These are phyloP conservation scores for Barnettozyma salicaria DNA, from an alignment of 805 yeast species.

Conservation along the genomic window DNA sequence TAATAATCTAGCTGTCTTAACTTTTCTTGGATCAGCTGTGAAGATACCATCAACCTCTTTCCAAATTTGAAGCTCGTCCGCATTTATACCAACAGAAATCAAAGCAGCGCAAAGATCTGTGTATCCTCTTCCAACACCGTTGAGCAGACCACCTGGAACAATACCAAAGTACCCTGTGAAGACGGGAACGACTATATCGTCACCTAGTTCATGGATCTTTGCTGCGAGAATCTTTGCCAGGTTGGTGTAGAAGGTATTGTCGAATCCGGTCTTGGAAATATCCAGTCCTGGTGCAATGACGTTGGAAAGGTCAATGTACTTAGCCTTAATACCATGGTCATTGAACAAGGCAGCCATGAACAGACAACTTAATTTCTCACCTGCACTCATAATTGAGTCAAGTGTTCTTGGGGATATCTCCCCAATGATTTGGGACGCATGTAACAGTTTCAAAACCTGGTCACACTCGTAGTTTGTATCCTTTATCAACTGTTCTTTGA, in stretches of 20 bases:
- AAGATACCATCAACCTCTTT: conserved; percentile 98
- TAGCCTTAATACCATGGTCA: conserved; percentile 73
- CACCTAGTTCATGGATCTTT: conserved; percentile 38
- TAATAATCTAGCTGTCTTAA: conserved; percentile 78
- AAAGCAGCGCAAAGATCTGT: conserved; percentile 97
- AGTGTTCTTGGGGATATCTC: conserved; percentile 85
- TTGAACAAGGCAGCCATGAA: conserved; percentile 83
- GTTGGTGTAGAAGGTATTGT: conserved; percentile 55
- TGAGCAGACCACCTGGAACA: conserved; percentile 91
- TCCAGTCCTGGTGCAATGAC: conserved; percentile 62
- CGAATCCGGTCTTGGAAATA: conserved; percentile 49
- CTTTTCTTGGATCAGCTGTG: conserved; percentile 97
- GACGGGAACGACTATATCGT: conserved; percentile 62
- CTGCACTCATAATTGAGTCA: conserved; percentile 87
- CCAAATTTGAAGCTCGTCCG: conserved; percentile 97
- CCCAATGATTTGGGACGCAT: conserved; percentile 87
- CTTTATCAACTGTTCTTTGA: conserved; percentile 48
- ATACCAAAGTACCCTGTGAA: conserved; percentile 93
- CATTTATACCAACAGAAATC: conserved; percentile 85
- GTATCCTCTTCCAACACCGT: conserved; percentile 95
- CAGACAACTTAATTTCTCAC: conserved; percentile 87
- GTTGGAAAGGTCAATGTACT: conserved; percentile 71
- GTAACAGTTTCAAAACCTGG: conserved; percentile 60
- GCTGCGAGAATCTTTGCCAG: conserved; percentile 48
- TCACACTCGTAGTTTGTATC: conserved; percentile 63